Percentiles rank a stretch among this genome's conserved stretches.
phyloP scores from a whole-genome alignment of 2,329 filamentous ascomycete species.

The Colletotrichum melonis region DNA sequence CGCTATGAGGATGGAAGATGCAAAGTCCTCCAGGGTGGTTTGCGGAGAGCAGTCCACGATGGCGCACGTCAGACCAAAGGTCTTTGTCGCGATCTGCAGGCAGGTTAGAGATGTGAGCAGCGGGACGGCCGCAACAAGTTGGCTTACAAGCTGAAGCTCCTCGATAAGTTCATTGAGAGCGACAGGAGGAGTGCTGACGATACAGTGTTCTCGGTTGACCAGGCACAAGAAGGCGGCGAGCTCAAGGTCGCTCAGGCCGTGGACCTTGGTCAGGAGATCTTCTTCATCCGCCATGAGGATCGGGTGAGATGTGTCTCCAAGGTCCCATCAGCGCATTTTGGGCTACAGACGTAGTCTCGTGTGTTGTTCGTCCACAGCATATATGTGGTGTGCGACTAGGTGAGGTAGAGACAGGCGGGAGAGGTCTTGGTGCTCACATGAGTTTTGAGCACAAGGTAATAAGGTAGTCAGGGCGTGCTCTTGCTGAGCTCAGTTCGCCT shows the following conservation, averaged over 20 bases:
- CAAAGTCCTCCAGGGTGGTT: slow-evolving; percentile 86
- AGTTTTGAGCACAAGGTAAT: neutral
- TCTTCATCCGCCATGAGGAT: slow-evolving; percentile 68
- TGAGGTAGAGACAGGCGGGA: neutral
- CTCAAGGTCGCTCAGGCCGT: slow-evolving; percentile 87
- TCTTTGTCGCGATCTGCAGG: slow-evolving; percentile 70
- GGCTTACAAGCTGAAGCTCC: slow-evolving; percentile 76
- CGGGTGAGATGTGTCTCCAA: slow-evolving; percentile 23
- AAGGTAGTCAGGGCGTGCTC: neutral
- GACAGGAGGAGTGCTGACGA: slow-evolving; percentile 78
- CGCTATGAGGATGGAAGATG: slow-evolving; percentile 71
- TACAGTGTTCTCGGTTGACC: slow-evolving; percentile 85
- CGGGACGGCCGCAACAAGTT: neutral
- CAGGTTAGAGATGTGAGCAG: neutral
- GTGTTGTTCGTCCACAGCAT: slow-evolving; percentile 16
- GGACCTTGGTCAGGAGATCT: slow-evolving; percentile 74
- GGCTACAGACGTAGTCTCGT: slow-evolving; percentile 18
- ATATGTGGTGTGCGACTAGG: slow-evolving; percentile 3
- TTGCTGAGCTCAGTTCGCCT: slow-evolving; percentile 4
- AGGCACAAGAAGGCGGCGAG: slow-evolving; percentile 87
- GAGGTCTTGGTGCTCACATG: neutral
- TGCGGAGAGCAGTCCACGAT: slow-evolving; percentile 78
- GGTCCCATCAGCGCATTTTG: slow-evolving; percentile 30
- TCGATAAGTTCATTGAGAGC: slow-evolving; percentile 75
- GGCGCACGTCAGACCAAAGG: slow-evolving; percentile 78